phyloP scores from a whole-genome alignment of 305 asterid species.

The Striga hermonthica region DNA sequence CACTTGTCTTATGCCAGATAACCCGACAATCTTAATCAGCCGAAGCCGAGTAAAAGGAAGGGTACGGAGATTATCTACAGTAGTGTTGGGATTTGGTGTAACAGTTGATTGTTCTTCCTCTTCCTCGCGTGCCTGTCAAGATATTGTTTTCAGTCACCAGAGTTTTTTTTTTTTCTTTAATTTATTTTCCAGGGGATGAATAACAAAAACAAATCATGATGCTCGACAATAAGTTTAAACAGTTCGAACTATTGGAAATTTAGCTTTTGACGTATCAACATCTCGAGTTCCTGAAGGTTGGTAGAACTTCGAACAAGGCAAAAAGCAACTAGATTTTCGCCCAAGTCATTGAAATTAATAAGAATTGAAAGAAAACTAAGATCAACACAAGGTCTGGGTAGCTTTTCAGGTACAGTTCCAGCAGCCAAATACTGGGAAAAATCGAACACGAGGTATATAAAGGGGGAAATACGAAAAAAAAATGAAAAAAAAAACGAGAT shows the following conservation, averaged over 20 bases:
- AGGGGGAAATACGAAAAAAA: neutral
- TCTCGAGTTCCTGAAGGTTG: constrained; percentile 88
- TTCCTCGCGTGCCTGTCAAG: constrained; percentile 71
- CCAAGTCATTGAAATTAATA: constrained; percentile 62
- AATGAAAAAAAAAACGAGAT: neutral
- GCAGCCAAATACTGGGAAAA: constrained; percentile 76
- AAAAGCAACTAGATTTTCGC: constrained; percentile 78
- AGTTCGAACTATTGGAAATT: neutral
- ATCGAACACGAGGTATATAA: neutral
- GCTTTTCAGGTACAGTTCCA: constrained; percentile 71
- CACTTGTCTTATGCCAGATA: constrained; percentile 62
- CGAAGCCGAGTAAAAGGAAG: constrained; percentile 52
- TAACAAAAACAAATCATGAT: neutral
- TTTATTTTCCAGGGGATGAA: neutral
- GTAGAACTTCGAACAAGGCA: constrained; percentile 90
- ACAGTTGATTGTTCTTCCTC: constrained; percentile 57
- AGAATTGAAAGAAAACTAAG: constrained; percentile 84
- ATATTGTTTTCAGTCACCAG: neutral
- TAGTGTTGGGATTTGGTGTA: constrained; percentile 28
- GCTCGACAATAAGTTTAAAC: neutral
- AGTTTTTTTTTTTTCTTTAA: neutral
- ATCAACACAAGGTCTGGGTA: constrained; percentile 64
- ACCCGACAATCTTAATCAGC: constrained; percentile 65
- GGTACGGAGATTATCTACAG: constrained; percentile 40
- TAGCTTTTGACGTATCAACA: constrained; percentile 56